phyloP scores from a whole-genome alignment of 495 filamentous ascomycete species.

The Trichoderma erinaceum region DNA sequence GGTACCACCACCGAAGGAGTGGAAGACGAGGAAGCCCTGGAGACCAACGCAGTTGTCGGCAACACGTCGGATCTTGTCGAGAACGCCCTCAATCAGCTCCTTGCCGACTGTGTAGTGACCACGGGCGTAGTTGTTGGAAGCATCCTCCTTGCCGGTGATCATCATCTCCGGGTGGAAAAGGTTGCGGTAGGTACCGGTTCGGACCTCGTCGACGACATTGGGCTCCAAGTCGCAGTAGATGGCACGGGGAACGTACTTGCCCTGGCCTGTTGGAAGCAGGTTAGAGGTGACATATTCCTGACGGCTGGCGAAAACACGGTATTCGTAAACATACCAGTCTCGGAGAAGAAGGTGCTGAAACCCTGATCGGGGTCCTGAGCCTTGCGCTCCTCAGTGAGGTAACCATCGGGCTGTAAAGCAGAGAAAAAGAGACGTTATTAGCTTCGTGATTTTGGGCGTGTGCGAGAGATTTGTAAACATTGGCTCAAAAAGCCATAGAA shows the following conservation, averaged over 20 bases:
- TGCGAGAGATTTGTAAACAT: not conserved
- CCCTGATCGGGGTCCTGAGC: conserved; percentile 85
- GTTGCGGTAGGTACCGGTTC: conserved; percentile 75
- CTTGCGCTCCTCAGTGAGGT: conserved; percentile 97
- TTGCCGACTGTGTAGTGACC: conserved; percentile 92
- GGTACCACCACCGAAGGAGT: conserved; percentile 89
- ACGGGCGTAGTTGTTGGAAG: conserved; percentile 92
- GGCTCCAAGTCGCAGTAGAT: conserved; percentile 99
- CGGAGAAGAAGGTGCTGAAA: conserved; percentile 99
- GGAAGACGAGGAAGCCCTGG: conserved; percentile 89
- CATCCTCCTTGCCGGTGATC: conserved; percentile 90
- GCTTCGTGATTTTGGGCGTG: conserved; percentile 7
- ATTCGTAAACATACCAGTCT: conserved; percentile 71
- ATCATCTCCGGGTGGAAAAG: conserved; percentile 86
- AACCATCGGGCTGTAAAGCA: conserved; percentile 80
- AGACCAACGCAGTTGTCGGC: conserved; percentile 84
- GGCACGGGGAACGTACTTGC: conserved; percentile 97
- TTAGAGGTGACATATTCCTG: conserved; percentile 15
- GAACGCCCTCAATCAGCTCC: conserved; percentile 76
- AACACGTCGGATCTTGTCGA: conserved; percentile 80
- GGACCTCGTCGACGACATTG: conserved; percentile 99
- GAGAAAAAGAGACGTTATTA: conserved; percentile 15
- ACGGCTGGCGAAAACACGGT: not conserved
- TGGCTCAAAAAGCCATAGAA: not conserved
- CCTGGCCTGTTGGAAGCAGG: conserved; percentile 59